Conservation (phyloP, 495 filamentous ascomycete species). For the Hyaloscypha finlandica region DNA sequence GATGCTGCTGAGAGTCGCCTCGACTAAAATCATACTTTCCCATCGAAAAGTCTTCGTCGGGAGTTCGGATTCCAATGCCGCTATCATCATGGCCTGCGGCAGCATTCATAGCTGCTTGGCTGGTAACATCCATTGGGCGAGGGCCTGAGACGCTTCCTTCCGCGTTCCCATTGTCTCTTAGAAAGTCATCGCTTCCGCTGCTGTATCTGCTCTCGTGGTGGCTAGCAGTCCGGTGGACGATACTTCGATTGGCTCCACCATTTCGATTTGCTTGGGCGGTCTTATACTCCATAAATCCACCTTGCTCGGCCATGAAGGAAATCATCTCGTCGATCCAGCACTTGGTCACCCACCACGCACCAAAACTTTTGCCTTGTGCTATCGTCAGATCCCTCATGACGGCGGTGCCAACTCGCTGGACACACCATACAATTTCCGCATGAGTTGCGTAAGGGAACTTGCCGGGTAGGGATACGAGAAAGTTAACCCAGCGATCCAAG, state of each 20-base stretch:
- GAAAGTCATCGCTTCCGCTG: constrained; percentile 45
- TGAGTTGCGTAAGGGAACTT: constrained; percentile 73
- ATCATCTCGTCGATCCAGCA: constrained; percentile 97
- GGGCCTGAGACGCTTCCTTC: constrained; percentile 22
- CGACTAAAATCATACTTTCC: constrained; percentile 51
- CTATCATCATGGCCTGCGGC: constrained; percentile 61
- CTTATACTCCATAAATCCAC: constrained; percentile 78
- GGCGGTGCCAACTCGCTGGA: constrained; percentile 67
- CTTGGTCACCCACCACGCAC: constrained; percentile 97
- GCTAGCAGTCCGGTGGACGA: constrained; percentile 37
- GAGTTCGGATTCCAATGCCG: constrained; percentile 66
- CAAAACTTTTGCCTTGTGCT: constrained; percentile 80
- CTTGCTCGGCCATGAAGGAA: constrained; percentile 85
- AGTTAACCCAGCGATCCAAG: constrained; percentile 82
- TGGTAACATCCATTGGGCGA: constrained; percentile 33
- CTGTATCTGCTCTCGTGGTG: constrained; percentile 40
- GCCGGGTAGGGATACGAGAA: constrained; percentile 71
- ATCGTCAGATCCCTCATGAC: constrained; percentile 81
- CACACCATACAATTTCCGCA: constrained; percentile 66
- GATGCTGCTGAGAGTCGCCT: constrained; percentile 13
- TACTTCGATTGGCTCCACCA: constrained; percentile 18
- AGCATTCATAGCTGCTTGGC: constrained; percentile 36
- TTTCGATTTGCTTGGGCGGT: constrained; percentile 19
- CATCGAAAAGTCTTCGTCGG: constrained; percentile 58
- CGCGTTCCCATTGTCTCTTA: constrained; percentile 17